A percentile compares a stretch with the other conserved stretches of the same genome.
phyloP scores from a whole-genome alignment of 345 rosid species.

The Boechera retrofracta region DNA sequence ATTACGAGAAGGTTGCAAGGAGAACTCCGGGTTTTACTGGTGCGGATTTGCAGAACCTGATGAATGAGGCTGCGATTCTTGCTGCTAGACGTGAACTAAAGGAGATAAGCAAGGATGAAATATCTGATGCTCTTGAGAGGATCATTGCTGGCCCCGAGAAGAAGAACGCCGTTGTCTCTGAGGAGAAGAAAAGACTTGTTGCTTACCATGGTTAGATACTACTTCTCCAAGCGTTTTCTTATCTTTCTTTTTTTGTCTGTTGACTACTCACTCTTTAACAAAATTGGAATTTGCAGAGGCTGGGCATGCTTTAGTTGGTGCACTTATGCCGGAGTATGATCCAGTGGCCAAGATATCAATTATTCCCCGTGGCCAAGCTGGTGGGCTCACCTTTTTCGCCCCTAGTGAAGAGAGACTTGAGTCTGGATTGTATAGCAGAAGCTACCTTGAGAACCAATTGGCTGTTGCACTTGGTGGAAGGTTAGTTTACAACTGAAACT shows the following conservation, averaged over 20 bases:
- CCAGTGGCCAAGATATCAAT: conserved; percentile 96
- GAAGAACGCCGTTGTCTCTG: conserved; percentile 95
- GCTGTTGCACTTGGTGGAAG: conserved; percentile 99
- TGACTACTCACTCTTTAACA: background rate
- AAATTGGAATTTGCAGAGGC: conserved; percentile 62
- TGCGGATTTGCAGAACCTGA: conserved; percentile 94
- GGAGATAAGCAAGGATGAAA: conserved; percentile 98
- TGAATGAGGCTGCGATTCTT: conserved; percentile 98
- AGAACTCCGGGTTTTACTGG: conserved; percentile 98
- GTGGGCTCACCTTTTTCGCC: conserved; percentile 93
- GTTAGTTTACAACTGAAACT: conserved; percentile 44
- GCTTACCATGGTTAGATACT: conserved; percentile 79
- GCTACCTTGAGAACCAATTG: conserved; percentile 99
- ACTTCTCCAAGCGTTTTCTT: background rate
- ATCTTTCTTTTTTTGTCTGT: background rate
- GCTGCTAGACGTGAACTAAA: conserved; percentile 98
- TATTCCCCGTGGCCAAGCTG: conserved; percentile 99
- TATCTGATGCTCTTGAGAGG: conserved; percentile 96
- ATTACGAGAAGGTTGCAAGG: conserved; percentile 90
- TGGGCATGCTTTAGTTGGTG: conserved; percentile 97
- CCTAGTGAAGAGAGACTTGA: conserved; percentile 99
- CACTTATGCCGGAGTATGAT: conserved; percentile 97
- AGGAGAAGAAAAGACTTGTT: conserved; percentile 88
- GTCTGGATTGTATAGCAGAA: conserved; percentile 93
- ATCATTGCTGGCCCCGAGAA: conserved; percentile 99